Base-by-base conservation (phyloP, 2,329 filamentous ascomycete genomes). In the Elsinoe arachidis region DNA sequence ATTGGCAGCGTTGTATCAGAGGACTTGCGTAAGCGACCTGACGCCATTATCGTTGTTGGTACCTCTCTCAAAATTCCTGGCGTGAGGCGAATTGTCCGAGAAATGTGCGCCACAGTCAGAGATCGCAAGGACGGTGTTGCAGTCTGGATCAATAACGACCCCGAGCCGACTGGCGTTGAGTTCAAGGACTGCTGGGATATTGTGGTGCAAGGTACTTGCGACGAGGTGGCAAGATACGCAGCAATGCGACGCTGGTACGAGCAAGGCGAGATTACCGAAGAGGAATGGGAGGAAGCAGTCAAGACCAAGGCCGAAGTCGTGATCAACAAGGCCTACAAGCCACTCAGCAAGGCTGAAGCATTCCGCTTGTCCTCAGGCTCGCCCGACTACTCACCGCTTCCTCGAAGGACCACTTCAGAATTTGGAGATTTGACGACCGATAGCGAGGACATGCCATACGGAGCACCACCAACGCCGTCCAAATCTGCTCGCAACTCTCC, bases 41-140 rank as follows among this genome's bases (percentile, higher is more conserved):
- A 97, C 70, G 91, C 91, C 15, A 81, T 99, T 23, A 84, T 99
- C 63, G 93, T 99, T 26, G 93, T 96, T 7, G 93, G 93, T 55
- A 99, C 93, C 1, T 96, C 89, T 59, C 76, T 99, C 64, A 97
- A 97, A 69, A 91, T 99, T 52, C 92, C 92, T 0, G 93, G 93
- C 7, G 90, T 96, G 43, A 84, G 88, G 60, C 82, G 91, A 56
- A 86, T 99, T 58, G 90, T 92, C 59, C 88, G 88, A 69, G 91
- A 96, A 71, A 83, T 97, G 80, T 96, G 90, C 70, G 84, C 85
- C 52, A 85, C 90, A 33, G 88, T 95, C n/a, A 82, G 91, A 60
- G 83, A 86, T 65, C 83, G 90, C 56, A 83, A 83, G 63, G 88
- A 95, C 64, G 70, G 70, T 10, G 82, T 96, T 59, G 90, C 91